Conservation (phyloP, 768 basidiomycete species). For the Rhodotorula babjevae region DNA sequence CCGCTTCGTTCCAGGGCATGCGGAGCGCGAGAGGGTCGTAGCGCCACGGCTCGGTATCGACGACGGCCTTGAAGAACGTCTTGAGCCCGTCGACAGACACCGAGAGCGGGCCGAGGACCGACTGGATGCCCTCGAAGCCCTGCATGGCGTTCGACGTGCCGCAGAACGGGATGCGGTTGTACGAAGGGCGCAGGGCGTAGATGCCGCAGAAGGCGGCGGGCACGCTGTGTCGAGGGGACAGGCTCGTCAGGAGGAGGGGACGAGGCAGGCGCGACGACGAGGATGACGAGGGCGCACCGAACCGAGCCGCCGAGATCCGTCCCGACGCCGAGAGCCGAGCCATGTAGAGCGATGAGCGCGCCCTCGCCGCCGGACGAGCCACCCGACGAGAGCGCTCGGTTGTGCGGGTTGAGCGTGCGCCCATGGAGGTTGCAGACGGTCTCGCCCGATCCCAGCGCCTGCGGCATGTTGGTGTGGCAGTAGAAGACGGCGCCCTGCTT, state of each 20-base stretch:
- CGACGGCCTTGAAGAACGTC: slow-evolving; percentile 61
- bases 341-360: slow-evolving; percentile 42
- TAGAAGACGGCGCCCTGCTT: slow-evolving; percentile 52
- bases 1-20: slow-evolving; percentile 61
- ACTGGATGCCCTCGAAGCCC: slow-evolving; percentile 63
- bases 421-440: slow-evolving; percentile 52
- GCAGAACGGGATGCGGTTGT: slow-evolving; percentile 61
- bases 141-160: slow-evolving; percentile 62
- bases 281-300: slow-evolving; percentile 42
- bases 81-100: slow-evolving; percentile 60
- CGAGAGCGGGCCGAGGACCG: slow-evolving; percentile 70
- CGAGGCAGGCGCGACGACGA: no score
- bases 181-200: slow-evolving; percentile 69
- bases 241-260: no score
- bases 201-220: slow-evolving; percentile 64
- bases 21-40: slow-evolving; percentile 59
- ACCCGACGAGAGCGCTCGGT: slow-evolving; percentile 43
- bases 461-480: slow-evolving; percentile 41
- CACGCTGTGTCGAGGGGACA: no score
- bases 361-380: slow-evolving; percentile 45
- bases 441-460: slow-evolving; percentile 48
- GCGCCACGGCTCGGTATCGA: slow-evolving; percentile 61
- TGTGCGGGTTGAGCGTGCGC: slow-evolving; percentile 44
- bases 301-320: slow-evolving; percentile 55
- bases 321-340: slow-evolving; percentile 42